Conservation (phyloP, 2,329 filamentous ascomycete genomes). For the Curvularia sp. region DNA sequence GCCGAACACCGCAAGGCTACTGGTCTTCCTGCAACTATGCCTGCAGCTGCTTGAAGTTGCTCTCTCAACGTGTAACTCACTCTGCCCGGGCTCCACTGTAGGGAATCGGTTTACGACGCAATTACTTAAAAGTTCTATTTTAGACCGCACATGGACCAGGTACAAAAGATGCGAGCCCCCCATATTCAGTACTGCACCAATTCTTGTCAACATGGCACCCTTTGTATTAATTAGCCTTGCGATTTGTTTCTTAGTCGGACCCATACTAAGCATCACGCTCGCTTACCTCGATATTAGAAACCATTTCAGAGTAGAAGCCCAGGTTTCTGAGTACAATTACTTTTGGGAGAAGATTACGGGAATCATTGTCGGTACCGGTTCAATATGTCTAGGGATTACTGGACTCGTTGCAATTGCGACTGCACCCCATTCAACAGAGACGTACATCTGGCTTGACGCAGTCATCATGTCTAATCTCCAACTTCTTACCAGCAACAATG, state of each 20-base stretch:
- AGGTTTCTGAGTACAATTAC: constrained; percentile 6
- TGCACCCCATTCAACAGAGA: constrained; percentile 6
- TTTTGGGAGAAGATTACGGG: constrained; percentile 6
- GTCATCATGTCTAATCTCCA: constrained; percentile 17
- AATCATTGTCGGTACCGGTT: constrained; percentile 2
- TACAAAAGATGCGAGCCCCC: constrained; percentile 14
- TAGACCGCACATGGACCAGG: too few species aligned
- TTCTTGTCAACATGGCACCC: constrained; percentile 5
- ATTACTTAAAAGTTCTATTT: too few species aligned
- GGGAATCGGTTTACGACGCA: neutral
- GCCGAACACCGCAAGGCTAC: constrained; percentile 2
- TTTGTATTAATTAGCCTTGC: constrained; percentile 13
- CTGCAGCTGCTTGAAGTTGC: neutral
- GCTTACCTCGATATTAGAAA: constrained; percentile 14
- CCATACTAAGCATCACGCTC: constrained; percentile 8
- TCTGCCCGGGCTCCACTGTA: constrained; percentile 4
- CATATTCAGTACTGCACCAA: constrained; percentile 12
- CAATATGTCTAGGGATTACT: constrained; percentile 2
- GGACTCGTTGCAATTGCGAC: constrained; percentile 12
- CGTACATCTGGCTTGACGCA: constrained; percentile 13
- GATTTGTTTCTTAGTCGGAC: constrained; percentile 10
- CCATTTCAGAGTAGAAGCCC: neutral
- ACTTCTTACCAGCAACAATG: constrained; percentile 11
- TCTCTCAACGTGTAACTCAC: constrained; percentile 1
- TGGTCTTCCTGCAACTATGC: neutral